phyloP scores from a whole-genome alignment of 2,329 filamentous ascomycete genomes.

The Purpureocillium takamizusanense region DNA sequence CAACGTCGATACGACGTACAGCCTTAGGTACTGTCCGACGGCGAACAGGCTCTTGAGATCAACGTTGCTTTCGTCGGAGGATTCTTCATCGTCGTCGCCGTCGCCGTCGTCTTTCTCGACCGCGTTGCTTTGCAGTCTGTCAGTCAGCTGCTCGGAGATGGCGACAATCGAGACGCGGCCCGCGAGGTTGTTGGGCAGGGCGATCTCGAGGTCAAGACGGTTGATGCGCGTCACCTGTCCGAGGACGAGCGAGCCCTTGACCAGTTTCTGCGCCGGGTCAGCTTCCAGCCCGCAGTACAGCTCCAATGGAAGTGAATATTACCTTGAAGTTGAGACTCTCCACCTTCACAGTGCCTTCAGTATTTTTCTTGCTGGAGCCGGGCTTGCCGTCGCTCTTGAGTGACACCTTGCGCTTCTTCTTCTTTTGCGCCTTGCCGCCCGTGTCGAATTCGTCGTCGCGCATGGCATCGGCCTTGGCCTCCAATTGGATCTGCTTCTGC shows the following conservation, averaged over 20 bases:
- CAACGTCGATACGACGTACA: constrained; percentile 69
- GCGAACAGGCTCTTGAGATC: constrained; percentile 69
- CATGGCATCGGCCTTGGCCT: constrained; percentile 84
- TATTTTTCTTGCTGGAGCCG: constrained; percentile 31
- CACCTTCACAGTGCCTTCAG: constrained; percentile 57
- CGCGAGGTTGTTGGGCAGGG: constrained; percentile 84
- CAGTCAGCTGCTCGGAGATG: constrained; percentile 73
- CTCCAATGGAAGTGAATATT: constrained; percentile 16
- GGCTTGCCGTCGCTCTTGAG: constrained; percentile 44
- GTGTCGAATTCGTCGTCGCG: constrained; percentile 68
- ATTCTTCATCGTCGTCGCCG: constrained; percentile 27
- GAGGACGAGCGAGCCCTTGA: constrained; percentile 78
- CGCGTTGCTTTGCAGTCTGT: constrained; percentile 62
- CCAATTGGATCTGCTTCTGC: constrained; percentile 90
- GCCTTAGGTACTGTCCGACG: constrained; percentile 80
- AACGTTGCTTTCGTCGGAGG: constrained; percentile 46
- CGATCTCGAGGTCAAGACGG: constrained; percentile 66
- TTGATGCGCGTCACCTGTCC: constrained; percentile 80
- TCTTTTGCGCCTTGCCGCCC: constrained; percentile 32
- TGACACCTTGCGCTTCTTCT: constrained; percentile 49
- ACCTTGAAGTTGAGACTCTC: constrained; percentile 89
- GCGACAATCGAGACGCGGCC: constrained; percentile 88
- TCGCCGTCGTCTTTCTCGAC: constrained; percentile 46
- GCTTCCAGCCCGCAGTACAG: constrained; percentile 12
- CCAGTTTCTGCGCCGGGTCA: constrained; percentile 54